These are phyloP conservation scores for Paramecium tetraurelia DNA, from an alignment of 73 alveolate species.

Conservation along the genomic window DNA sequence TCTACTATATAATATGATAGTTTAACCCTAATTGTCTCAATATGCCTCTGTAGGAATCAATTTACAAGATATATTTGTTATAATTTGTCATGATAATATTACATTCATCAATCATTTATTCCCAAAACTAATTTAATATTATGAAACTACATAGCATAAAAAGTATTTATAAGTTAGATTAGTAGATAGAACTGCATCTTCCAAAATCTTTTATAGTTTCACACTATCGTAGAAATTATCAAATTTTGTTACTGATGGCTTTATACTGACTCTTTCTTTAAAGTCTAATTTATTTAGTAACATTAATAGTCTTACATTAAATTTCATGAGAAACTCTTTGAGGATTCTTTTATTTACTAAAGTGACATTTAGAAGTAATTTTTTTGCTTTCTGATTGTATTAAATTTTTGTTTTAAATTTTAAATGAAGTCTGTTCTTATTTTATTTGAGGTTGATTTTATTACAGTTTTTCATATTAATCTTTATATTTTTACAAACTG, in stretches of 20 bases:
- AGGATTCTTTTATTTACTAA: background rate
- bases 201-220: background rate
- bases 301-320: background rate
- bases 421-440: background rate
- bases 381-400: background rate
- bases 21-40: background rate
- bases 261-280: background rate
- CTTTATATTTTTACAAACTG: background rate
- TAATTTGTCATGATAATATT: background rate
- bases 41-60: background rate
- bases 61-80: background rate
- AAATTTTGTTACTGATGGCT: background rate
- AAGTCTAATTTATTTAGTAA: background rate
- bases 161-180: background rate
- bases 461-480: background rate
- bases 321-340: conserved; percentile 3
- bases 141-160: background rate
- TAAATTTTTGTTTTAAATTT: background rate
- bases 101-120: background rate
- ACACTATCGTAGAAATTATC: background rate
- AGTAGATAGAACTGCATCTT: background rate
- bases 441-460: background rate
- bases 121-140: background rate
- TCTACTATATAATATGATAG: background rate
- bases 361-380: background rate